Evolutionary conservation across 306 rosid genomes (phyloP).

Genomic region (Canavalia gladiata): DNA sequence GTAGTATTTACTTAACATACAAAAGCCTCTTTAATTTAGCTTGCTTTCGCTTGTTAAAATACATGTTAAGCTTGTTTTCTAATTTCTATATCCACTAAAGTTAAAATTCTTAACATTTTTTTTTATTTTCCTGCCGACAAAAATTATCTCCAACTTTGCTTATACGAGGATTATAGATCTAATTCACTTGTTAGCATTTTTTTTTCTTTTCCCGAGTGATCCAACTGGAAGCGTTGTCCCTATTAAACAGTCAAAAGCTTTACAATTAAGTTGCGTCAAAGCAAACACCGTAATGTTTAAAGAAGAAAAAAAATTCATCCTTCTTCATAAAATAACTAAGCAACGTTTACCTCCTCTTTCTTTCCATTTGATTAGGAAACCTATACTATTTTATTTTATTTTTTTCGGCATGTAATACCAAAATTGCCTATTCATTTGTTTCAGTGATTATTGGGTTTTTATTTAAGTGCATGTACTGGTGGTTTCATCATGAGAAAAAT

Average conservation of each 20-base stretch:
- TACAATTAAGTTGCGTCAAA: conserved; percentile 34
- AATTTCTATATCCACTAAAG: neutral
- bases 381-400: neutral
- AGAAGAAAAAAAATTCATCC: conserved; percentile 10
- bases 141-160: conserved; percentile 40
- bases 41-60: conserved; percentile 4
- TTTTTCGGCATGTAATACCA: neutral
- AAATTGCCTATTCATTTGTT: neutral
- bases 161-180: neutral
- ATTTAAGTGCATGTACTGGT: neutral
- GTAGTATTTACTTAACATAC: neutral
- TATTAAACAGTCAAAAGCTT: conserved; percentile 48
- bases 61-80: conserved; percentile 13
- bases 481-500: neutral
- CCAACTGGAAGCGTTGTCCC: conserved; percentile 32
- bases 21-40: conserved; percentile 26
- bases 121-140: conserved; percentile 40
- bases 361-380: neutral
- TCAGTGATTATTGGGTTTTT: neutral
- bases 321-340: conserved; percentile 2
- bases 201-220: neutral
- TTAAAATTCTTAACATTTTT: conserved; percentile 16
- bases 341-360: conserved; percentile 15
- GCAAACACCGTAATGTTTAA: conserved; percentile 22
- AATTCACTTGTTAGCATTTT: conserved; percentile 4